phyloP scores from a whole-genome alignment of 2,329 filamentous ascomycete species.

The Hymenoscyphus repandus region DNA sequence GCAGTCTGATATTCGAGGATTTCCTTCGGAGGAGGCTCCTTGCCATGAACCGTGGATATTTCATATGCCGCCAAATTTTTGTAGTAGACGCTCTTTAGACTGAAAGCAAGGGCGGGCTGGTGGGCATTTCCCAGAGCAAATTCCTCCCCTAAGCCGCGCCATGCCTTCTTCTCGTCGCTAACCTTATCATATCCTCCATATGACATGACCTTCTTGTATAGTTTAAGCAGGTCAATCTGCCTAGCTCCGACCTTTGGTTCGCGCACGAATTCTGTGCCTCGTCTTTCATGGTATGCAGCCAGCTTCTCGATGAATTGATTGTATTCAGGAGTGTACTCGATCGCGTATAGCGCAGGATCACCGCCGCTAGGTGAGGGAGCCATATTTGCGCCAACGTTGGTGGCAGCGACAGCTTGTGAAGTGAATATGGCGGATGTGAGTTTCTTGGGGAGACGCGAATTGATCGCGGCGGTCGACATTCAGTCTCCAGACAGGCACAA shows the following conservation, averaged over 20 bases:
- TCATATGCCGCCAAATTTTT: constrained; percentile 85
- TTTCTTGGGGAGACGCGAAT: background rate
- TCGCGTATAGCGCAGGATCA: constrained; percentile 13
- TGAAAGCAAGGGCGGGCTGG: constrained; percentile 77
- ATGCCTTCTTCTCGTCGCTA: constrained; percentile 77
- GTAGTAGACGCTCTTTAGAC: constrained; percentile 83
- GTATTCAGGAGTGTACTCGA: constrained; percentile 58
- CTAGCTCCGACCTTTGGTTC: constrained; percentile 76
- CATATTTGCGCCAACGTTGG: constrained; percentile 17
- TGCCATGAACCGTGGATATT: constrained; percentile 70
- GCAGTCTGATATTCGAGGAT: constrained; percentile 75
- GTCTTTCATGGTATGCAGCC: constrained; percentile 67
- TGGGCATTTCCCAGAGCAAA: constrained; percentile 71
- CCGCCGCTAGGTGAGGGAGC: constrained; percentile 14
- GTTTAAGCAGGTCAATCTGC: constrained; percentile 69
- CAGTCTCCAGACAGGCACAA: background rate
- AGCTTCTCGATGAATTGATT: constrained; percentile 73
- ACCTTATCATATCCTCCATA: constrained; percentile 84
- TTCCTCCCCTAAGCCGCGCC: constrained; percentile 70
- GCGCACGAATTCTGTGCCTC: constrained; percentile 73
- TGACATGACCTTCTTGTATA: constrained; percentile 71
- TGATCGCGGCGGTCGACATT: too few relatives aligned
- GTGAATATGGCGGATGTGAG: background rate
- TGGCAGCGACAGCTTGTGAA: background rate
- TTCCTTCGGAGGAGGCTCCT: constrained; percentile 80